These are phyloP conservation scores for Acorus calamus DNA, from an alignment of 106 monocot species.

Conservation along the genomic window DNA sequence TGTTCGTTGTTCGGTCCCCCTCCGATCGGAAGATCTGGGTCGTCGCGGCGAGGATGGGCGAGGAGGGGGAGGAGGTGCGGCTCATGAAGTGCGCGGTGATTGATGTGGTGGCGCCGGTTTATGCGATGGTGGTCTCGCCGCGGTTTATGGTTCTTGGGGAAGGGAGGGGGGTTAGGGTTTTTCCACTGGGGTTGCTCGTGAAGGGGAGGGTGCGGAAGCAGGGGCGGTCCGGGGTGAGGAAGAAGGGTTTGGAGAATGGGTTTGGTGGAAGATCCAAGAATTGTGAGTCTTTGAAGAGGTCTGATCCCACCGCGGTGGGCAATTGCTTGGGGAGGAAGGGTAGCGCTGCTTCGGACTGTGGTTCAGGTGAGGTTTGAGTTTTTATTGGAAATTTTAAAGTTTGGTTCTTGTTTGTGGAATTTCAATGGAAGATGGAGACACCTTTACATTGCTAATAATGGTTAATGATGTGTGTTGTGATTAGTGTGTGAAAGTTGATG, in stretches of 20 bases:
- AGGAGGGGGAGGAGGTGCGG: constrained; percentile 11
- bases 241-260: neutral
- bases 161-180: constrained; percentile 44
- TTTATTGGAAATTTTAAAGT: too few relatives aligned
- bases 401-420: too few relatives aligned
- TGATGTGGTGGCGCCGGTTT: constrained; percentile 34
- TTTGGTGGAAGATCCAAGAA: neutral
- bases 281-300: neutral
- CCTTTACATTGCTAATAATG: too few relatives aligned
- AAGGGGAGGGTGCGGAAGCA: constrained; percentile 15
- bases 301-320: neutral
- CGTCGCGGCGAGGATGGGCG: constrained; percentile 14
- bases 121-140: constrained; percentile 18
- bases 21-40: constrained; percentile 45
- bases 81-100: constrained; percentile 55
- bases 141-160: constrained; percentile 61
- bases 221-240: neutral
- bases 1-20: constrained; percentile 36
- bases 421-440: too few relatives aligned
- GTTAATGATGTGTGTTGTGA: too few relatives aligned
- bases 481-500: too few relatives aligned
- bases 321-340: neutral
- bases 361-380: too few relatives aligned
- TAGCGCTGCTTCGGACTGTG: too few relatives aligned
- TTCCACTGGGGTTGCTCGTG: constrained; percentile 36